Base-by-base conservation (phyloP, 768 basidiomycete species). In the Boletus vermiculosoides region DNA sequence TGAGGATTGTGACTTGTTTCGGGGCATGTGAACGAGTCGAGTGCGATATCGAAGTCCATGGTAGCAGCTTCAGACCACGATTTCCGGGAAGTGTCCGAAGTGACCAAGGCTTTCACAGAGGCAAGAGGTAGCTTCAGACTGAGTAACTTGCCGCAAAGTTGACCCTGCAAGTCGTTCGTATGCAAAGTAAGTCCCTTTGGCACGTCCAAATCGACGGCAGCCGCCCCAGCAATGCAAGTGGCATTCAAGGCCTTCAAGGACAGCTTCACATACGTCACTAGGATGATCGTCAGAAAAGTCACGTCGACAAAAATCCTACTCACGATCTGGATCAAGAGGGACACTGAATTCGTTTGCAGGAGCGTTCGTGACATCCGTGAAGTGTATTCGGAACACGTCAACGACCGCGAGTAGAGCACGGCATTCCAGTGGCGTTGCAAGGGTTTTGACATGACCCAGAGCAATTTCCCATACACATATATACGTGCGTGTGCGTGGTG, bases 381-480 rank as follows among this genome's bases (percentile, higher is more conserved):
- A 95, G 61, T 90, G 92, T 58, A 85, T 66, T 8, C 78, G 77
- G 58, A 97, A 88, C 0, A 84, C 77, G 39, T 77, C 74, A 5
- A 76, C 71, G 22, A 83, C 84, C 6, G 84, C 78, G 10, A 73
- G 68, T 13, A 94, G 62, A 16, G 80, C 61, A 58, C 76, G 73
- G 6, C 74, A 74, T 61, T 92, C 81, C 16, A 72, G 67, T 9
- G 86, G 82, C 2, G 86, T 81, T 20, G 87, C 58, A 25, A 79
- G 65, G 0, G 78, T 79, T 63, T 83, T 86, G 46, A 91, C 66
- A 34, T 77, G 67, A 7, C 92, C 92, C 18, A 94, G 36, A n/a
- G 74, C 74, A 45, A 95, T 82, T 65, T 96, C 93, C 96, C 96
- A 98, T 15, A 97, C 81, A 67, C 95, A 98, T 6, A 96, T 76